Evolutionary conservation across 106 monocot genomes (phyloP).

Genomic region (Ottelia alismoides): DNA sequence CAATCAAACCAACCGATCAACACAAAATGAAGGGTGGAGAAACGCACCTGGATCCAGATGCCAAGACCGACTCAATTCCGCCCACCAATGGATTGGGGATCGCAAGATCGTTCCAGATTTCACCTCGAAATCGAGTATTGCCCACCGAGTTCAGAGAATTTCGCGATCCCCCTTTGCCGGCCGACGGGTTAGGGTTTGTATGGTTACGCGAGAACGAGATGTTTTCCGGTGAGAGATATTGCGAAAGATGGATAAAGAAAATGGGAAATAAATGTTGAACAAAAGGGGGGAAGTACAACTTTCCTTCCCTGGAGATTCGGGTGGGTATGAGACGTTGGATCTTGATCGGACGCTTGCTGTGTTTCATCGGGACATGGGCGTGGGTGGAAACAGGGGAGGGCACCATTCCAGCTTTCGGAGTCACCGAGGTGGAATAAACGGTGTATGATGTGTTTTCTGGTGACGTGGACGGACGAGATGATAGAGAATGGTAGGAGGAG

Average conservation of each 20-base stretch:
- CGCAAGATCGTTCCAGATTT: constrained; percentile 1
- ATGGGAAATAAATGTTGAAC: too few species aligned
- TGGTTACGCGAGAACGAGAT: constrained; percentile 26
- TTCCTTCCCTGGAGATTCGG: constrained; percentile 1
- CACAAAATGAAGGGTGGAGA: not conserved
- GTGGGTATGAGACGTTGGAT: constrained; percentile 13
- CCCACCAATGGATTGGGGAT: constrained; percentile 9
- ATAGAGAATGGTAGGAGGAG: too few species aligned
- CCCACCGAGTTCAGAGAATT: constrained; percentile 5
- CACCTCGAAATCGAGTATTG: not conserved
- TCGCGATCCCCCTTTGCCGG: constrained; percentile 9
- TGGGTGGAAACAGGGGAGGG: not conserved
- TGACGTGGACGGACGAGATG: constrained; percentile 11
- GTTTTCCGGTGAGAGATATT: constrained; percentile 22
- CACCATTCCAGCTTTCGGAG: constrained; percentile 10
- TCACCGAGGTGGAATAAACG: constrained; percentile 7
- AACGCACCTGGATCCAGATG: constrained; percentile 21
- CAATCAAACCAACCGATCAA: constrained; percentile 1
- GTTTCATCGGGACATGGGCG: not conserved
- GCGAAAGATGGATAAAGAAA: too few species aligned
- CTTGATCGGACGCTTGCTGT: constrained; percentile 15
- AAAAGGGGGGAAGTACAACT: constrained; percentile 3
- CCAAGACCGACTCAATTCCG: constrained; percentile 3
- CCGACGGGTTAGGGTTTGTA: constrained; percentile 37
- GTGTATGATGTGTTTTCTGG: not conserved